These are phyloP conservation scores for Talaromyces ruber DNA, from an alignment of 495 filamentous ascomycete species.

Conservation along the genomic window DNA sequence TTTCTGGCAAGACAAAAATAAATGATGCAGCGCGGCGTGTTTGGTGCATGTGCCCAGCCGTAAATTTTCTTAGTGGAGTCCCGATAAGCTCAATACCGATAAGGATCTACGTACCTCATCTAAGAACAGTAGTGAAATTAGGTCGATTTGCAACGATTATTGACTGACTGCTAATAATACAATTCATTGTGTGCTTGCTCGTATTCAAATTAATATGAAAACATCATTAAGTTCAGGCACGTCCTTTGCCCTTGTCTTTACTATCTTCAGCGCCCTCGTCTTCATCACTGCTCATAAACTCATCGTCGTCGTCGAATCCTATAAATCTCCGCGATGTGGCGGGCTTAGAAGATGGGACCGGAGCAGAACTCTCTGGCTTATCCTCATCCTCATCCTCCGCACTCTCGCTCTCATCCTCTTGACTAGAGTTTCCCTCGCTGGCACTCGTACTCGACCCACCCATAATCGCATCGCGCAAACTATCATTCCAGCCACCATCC, in stretches of 20 bases:
- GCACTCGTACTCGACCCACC: constrained; percentile 41
- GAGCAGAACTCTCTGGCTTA: constrained; percentile 12
- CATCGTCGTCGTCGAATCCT: constrained; percentile 87
- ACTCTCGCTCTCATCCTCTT: constrained; percentile 38
- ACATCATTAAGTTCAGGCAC: neutral
- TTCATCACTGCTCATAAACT: constrained; percentile 75
- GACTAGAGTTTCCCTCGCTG: constrained; percentile 37
- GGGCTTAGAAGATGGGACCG: constrained; percentile 19
- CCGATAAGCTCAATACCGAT: neutral
- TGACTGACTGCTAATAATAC: neutral
- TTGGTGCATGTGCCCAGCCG: constrained; percentile 2
- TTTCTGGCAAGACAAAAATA: neutral
- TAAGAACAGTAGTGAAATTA: neutral
- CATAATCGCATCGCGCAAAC: constrained; percentile 32
- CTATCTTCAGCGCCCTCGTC: constrained; percentile 30
- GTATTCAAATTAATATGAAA: neutral
- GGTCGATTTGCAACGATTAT: neutral
- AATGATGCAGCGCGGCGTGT: neutral
- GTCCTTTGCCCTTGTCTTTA: constrained; percentile 15
- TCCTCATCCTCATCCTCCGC: constrained; percentile 33
- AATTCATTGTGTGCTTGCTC: neutral
- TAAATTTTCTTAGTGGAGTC: constrained; percentile 1
- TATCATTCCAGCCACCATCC: constrained; percentile 45
- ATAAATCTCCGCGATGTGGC: constrained; percentile 46
- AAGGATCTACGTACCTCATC: neutral